Conservation (phyloP, 257 asterid species). For the Mentha longifolia region DNA sequence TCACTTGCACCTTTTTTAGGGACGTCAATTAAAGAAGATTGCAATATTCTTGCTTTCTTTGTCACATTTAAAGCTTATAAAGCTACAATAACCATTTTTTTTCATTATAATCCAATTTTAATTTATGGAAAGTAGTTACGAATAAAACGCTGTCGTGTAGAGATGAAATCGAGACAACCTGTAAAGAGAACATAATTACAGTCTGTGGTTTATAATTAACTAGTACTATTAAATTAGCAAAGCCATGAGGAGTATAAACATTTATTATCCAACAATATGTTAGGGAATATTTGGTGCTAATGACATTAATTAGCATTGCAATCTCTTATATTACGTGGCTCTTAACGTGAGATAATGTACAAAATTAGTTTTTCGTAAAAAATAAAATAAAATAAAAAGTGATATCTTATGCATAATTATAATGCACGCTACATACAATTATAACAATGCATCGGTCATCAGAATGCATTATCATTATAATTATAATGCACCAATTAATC, state of each 20-base stretch:
- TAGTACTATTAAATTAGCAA: slow-evolving; percentile 21
- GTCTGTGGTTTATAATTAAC: slow-evolving; percentile 15
- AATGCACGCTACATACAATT: too few relatives aligned
- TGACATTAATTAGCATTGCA: neutral
- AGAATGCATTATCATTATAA: too few relatives aligned
- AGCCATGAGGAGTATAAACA: slow-evolving; percentile 29
- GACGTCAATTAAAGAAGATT: neutral
- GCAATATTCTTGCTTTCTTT: neutral
- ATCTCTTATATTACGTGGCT: neutral
- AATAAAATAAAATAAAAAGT: too few relatives aligned
- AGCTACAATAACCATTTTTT: neutral
- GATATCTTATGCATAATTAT: too few relatives aligned
- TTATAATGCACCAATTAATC: too few relatives aligned
- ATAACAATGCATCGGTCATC: too few relatives aligned
- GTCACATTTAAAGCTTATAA: neutral
- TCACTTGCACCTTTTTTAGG: neutral
- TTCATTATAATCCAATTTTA: neutral
- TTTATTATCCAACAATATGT: slow-evolving; percentile 10
- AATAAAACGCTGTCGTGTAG: slow-evolving; percentile 5
- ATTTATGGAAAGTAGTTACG: slow-evolving; percentile 17
- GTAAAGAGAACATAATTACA: slow-evolving; percentile 38
- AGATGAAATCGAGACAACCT: slow-evolving; percentile 36
- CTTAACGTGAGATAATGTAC: too few relatives aligned
- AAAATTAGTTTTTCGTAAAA: too few relatives aligned
- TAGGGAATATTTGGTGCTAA: slow-evolving; percentile 22